A percentile compares a stretch with the other conserved stretches of the same genome.
Conservation (phyloP, 805 yeast species). For the Candida maesae region DNA sequence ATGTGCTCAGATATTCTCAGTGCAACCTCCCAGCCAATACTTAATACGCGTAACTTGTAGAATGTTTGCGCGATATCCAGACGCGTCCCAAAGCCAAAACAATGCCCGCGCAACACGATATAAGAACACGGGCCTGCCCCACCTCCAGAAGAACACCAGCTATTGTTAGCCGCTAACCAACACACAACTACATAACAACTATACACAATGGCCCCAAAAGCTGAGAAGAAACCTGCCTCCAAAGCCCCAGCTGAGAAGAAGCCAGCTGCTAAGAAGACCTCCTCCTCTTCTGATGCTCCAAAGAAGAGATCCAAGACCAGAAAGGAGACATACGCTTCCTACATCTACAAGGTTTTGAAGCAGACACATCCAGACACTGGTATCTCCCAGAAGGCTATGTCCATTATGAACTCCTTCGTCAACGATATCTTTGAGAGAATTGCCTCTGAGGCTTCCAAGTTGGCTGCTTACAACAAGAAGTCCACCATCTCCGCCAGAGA, state of each 20-base stretch:
- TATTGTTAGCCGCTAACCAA: conserved; percentile 1
- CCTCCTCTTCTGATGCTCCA: conserved; percentile 71
- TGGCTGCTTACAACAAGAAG: conserved; percentile 98
- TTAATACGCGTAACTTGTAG: conserved; percentile 4
- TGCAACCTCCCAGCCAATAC: background rate
- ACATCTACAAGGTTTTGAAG: conserved; percentile 96
- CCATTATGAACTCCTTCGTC: conserved; percentile 97
- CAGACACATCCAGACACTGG: conserved; percentile 99
- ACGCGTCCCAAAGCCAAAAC: conserved; percentile 3
- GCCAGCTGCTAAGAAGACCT: conserved; percentile 82
- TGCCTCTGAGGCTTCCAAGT: conserved; percentile 96
- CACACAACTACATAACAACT: conserved; percentile 7
- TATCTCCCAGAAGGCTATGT: conserved; percentile 98
- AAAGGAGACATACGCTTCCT: conserved; percentile 97
- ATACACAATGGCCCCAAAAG: conserved; percentile 61
- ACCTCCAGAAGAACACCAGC: background rate
- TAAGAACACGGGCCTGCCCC: conserved; percentile 11
- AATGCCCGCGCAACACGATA: conserved; percentile 4
- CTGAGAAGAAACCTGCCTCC: conserved; percentile 62
- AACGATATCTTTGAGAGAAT: conserved; percentile 98
- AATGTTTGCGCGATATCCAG: conserved; percentile 7
- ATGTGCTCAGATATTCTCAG: conserved; percentile 1
- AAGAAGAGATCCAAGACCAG: conserved; percentile 95
- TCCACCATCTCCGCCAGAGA: conserved; percentile 98
- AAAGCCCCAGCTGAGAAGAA: conserved; percentile 98